Evolutionary conservation across 352 stramenopile genomes (phyloP), one percentile per base, ranked within the genome.

Genomic region (Pythium dissotocum): DNA sequence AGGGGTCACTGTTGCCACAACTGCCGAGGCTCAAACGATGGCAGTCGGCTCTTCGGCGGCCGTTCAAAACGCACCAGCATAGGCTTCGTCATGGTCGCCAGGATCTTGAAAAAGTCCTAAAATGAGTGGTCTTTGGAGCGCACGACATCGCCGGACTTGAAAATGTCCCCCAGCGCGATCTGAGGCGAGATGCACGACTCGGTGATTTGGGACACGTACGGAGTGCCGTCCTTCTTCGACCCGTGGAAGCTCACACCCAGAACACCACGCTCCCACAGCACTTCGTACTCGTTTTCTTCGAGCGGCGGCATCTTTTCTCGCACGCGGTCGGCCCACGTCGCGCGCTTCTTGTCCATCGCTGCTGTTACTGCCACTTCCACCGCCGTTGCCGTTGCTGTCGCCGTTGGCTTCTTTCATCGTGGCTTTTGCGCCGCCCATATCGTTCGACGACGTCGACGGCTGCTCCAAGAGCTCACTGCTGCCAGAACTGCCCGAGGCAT

Each of bases 11-110:
- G 16, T 12, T 52, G 4, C 44, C 44, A 26, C 14, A 18, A 10
- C 14, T 12, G 44, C 44, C 44, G 44, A 26, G 16, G 24, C 44
- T 52, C 44, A 6, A 18, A 18, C 18, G 44, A 52, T 18, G 26
- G 51, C 14, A 42, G 10, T 8, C 16, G 28, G 38, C 24, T 42
- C 62, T 26, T 33, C 14, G 32, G 69, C 12, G 82, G 53, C 4
- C 82, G 83, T 65, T 94, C 84, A 58, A 96, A 96, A 4, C 88
- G 88, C 40, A 96, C 69, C 49, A 96, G 61, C 58, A 96, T 86
- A 26, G 88, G 88, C 69, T 94, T 95, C 73, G 94, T 94, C 85
- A 94, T 96, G 24, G 88, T 96, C 40, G 88, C 83, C 36, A 96
- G 73, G 55, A 94, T 93, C 77, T 94, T 94, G 75, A 96, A 93